Evolutionary conservation across 2,329 filamentous ascomycete species (phyloP), one percentile per base, ranked within the genome.

Genomic region (Cryphonectria nitschkei): DNA sequence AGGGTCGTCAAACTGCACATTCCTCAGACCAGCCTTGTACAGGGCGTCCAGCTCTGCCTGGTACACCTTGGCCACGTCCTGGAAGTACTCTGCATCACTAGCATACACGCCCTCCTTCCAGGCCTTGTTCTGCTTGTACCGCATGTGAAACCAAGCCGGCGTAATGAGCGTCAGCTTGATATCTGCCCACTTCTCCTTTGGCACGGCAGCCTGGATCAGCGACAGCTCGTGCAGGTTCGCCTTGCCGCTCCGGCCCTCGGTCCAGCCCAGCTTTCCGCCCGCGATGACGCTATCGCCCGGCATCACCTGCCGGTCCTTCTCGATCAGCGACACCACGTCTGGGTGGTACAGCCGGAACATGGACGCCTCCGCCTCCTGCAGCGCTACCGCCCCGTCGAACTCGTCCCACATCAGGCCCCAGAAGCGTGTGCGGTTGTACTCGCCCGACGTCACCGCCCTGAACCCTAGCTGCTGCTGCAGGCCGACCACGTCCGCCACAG

Each of bases 1-100:
- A 0, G 89, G 89, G 76, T 91, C 89, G 73, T 91, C 89, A 65
- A 90, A 90, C 77, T 91, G 89, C n/a, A 91, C 86, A 74, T 91
- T 91, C 39, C 89, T 82, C 74, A 90, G 82, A 0, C 89, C 89
- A 26, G 87, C 87, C 69, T 89, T 83, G 77, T 91, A 90, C 16
- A 91, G 81, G 75, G 86, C 83, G 70, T 84, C 84, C 65, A 92
- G 80, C 78, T 92, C 89, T n/a, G 80, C 85, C 76, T 88, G 87
- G 78, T 91, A 92, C 26, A 89, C 88, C 80, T 86, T 88, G 74
- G 89, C 89, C 32, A 91, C 89, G 73, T 91, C 89, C 58, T 80
- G 82, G 77, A 91, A 91, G 78, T 91, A 91, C 76, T 90, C 88
- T 74, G 84, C 83, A 68, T 89, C 87, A 69, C 82, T 87, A 68